These are phyloP conservation scores for Lachnellula suecica DNA, from an alignment of 2,329 filamentous ascomycete species.

Conservation along the genomic window DNA sequence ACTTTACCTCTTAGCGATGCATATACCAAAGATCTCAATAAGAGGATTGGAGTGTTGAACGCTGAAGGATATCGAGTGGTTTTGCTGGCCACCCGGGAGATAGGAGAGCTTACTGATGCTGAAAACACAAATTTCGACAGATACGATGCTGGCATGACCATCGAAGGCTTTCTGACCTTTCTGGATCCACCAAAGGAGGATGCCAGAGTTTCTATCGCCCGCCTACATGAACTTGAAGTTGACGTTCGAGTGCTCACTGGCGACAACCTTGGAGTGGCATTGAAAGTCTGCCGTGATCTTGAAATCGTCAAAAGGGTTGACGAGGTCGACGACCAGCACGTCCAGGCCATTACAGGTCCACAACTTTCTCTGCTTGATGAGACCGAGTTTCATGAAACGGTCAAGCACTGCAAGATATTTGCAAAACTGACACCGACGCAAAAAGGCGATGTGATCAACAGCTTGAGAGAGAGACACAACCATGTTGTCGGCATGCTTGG, in stretches of 20 bases:
- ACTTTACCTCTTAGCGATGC: background rate
- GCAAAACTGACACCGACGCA: slow-evolving; percentile 27
- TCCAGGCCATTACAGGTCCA: slow-evolving; percentile 10
- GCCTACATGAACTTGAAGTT: slow-evolving; percentile 11
- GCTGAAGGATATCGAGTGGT: slow-evolving; percentile 10
- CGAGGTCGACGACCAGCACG: slow-evolving; percentile 2
- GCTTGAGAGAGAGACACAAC: slow-evolving; percentile 36
- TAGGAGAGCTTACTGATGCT: background rate
- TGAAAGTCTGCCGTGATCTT: slow-evolving; percentile 12
- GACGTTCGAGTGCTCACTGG: slow-evolving; percentile 12
- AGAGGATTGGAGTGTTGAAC: background rate
- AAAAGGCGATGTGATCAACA: slow-evolving; percentile 6
- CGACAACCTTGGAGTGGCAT: slow-evolving; percentile 12
- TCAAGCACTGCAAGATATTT: slow-evolving; percentile 15
- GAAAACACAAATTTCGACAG: background rate
- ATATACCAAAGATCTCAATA: background rate
- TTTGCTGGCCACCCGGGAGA: slow-evolving; percentile 8
- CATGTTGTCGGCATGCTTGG: slow-evolving; percentile 16
- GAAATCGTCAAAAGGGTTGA: slow-evolving; percentile 2
- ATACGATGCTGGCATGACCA: slow-evolving; percentile 6
- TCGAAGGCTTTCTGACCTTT: slow-evolving; percentile 13
- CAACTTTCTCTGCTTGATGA: slow-evolving; percentile 5
- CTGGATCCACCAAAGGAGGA: slow-evolving; percentile 13
- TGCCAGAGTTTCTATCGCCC: slow-evolving; percentile 10
- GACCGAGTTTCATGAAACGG: background rate